A percentile compares a stretch with the other conserved stretches of the same genome.
Conservation (phyloP, 164 flowering plant genomes). For the Euptelea pleiosperma region DNA sequence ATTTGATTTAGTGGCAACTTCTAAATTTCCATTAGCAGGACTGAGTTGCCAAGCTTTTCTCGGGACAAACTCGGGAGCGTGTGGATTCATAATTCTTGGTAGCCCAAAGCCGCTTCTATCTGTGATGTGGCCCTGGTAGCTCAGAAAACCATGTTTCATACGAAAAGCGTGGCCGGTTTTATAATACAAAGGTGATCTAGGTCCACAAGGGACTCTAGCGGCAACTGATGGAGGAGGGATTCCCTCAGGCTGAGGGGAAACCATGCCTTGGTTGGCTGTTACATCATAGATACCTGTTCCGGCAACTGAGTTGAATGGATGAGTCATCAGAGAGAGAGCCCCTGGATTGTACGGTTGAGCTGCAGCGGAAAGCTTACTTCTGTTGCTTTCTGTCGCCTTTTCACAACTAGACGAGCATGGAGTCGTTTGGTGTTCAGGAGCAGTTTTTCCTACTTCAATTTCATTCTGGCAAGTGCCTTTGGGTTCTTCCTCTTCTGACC, state of each 20-base stretch:
- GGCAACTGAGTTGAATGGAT: slow-evolving; percentile 33
- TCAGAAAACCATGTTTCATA: slow-evolving; percentile 42
- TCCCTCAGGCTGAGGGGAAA: slow-evolving; percentile 38
- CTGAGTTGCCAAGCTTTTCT: slow-evolving; percentile 38
- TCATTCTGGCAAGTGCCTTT: slow-evolving; percentile 25
- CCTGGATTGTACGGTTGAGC: slow-evolving; percentile 86
- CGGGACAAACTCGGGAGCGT: slow-evolving; percentile 84
- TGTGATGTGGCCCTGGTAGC: too few relatives aligned
- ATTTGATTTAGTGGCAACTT: slow-evolving; percentile 23
- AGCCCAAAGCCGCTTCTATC: slow-evolving; percentile 33
- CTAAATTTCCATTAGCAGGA: slow-evolving; percentile 20
- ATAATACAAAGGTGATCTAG: slow-evolving; percentile 64
- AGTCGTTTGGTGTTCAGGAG: slow-evolving; percentile 23
- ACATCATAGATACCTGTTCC: slow-evolving; percentile 45
- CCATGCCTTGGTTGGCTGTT: slow-evolving; percentile 40
- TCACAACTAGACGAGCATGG: slow-evolving; percentile 21
- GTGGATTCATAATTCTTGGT: slow-evolving; percentile 69
- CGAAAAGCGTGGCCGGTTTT: slow-evolving; percentile 43
- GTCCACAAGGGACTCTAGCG: slow-evolving; percentile 70
- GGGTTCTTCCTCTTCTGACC: slow-evolving; percentile 26
- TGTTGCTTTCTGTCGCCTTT: slow-evolving; percentile 41
- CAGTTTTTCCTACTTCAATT: slow-evolving; percentile 21
- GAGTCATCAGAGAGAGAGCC: slow-evolving; percentile 29
- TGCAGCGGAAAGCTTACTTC: slow-evolving; percentile 83
- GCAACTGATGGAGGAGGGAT: slow-evolving; percentile 46